Conservation (phyloP, 2,329 filamentous ascomycete species). For the Talaromyces rugulosus region DNA sequence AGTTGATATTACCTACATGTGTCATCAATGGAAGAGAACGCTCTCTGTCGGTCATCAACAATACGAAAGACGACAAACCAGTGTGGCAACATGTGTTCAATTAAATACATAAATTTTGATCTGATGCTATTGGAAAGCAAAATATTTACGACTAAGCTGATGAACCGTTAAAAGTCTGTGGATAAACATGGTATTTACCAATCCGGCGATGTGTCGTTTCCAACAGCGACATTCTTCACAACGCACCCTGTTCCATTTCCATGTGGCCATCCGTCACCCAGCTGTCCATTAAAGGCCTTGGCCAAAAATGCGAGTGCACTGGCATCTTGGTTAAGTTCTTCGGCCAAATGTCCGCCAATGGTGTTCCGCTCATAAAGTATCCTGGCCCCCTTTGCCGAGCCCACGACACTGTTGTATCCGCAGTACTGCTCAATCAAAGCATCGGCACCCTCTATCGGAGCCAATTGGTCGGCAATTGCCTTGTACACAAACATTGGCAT, state of each 20-base stretch:
- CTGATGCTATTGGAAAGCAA: background rate
- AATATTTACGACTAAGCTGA: background rate
- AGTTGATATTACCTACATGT: background rate
- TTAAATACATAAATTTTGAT: background rate
- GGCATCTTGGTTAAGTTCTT: background rate
- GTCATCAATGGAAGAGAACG: background rate
- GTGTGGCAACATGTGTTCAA: background rate
- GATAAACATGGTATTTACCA: background rate
- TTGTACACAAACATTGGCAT: constrained; percentile 9
- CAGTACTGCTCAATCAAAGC: constrained; percentile 4
- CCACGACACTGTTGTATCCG: background rate
- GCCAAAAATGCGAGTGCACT: constrained; percentile 2
- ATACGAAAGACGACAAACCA: background rate
- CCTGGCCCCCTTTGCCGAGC: background rate
- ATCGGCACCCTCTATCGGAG: background rate
- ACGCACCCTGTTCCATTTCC: constrained; percentile 1
- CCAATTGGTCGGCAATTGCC: constrained; percentile 3
- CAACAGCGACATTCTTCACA: constrained; percentile 7
- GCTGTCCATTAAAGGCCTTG: background rate
- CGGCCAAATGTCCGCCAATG: constrained; percentile 4
- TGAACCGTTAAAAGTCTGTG: background rate
- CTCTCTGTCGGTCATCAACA: background rate
- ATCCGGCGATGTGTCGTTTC: constrained; percentile 5
- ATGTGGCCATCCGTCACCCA: constrained; percentile 5
- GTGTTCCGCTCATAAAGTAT: constrained; percentile 9